These are phyloP conservation scores for Drosera capensis DNA, from an alignment of 148 eudicot species.

Conservation along the genomic window DNA sequence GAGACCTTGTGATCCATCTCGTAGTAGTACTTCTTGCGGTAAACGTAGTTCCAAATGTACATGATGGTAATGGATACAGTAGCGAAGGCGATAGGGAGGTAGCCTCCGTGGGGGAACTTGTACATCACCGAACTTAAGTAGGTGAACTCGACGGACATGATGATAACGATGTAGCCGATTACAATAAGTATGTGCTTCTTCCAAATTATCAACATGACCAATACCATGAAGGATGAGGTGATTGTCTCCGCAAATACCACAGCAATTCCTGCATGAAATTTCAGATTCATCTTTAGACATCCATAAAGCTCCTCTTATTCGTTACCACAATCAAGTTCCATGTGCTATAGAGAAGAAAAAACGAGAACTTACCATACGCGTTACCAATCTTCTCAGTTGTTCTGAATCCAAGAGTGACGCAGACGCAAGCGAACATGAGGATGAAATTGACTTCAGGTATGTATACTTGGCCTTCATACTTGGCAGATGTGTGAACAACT, in stretches of 20 bases:
- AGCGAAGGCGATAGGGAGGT: slow-evolving; percentile 47
- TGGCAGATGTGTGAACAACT: slow-evolving; percentile 34
- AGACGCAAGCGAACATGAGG: slow-evolving; percentile 31
- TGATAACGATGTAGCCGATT: slow-evolving; percentile 18
- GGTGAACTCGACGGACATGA: slow-evolving; percentile 26
- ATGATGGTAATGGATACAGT: slow-evolving; percentile 26
- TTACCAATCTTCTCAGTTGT: slow-evolving; percentile 35
- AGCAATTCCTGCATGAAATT: slow-evolving; percentile 34
- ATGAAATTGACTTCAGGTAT: slow-evolving; percentile 37
- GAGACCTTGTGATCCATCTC: slow-evolving; percentile 53
- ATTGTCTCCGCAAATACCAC: slow-evolving; percentile 56
- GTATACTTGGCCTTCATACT: slow-evolving; percentile 40
- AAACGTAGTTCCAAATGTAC: slow-evolving; percentile 51
- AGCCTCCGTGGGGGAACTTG: slow-evolving; percentile 61
- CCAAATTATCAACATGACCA: slow-evolving; percentile 59
- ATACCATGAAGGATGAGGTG: slow-evolving; percentile 35
- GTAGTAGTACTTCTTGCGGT: slow-evolving; percentile 46
- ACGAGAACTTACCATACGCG: slow-evolving; percentile 22
- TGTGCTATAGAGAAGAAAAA: background rate
- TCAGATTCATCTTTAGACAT: background rate
- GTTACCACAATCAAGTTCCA: background rate
- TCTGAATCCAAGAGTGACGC: slow-evolving; percentile 27
- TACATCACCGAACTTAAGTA: slow-evolving; percentile 54
- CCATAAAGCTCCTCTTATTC: background rate
- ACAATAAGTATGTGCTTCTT: slow-evolving; percentile 32